A percentile compares a stretch with the other conserved stretches of the same genome.
Evolutionary conservation across 2,329 filamentous ascomycete species (phyloP).

Genomic region (Colletotrichum higginsianum): DNA sequence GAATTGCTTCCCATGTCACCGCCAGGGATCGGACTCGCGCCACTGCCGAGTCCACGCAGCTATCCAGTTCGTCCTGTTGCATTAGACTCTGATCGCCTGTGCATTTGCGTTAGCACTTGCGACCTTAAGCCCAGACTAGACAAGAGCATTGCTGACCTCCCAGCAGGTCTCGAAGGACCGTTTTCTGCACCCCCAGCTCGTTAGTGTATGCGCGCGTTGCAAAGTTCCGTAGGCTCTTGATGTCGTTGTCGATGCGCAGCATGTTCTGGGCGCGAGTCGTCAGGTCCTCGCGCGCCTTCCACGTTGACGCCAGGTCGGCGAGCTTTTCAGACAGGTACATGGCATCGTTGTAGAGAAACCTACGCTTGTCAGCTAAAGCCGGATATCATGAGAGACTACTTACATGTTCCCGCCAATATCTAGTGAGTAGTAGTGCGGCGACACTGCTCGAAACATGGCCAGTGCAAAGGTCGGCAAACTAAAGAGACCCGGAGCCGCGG

Average conservation of each 20-base stretch:
- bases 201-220: slow-evolving; percentile 73
- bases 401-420: slow-evolving; percentile 76
- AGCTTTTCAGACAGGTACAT: slow-evolving; percentile 74
- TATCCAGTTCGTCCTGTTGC: slow-evolving; percentile 68
- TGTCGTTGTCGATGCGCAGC: slow-evolving; percentile 72
- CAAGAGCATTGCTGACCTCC: slow-evolving; percentile 57
- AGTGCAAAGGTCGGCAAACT: slow-evolving; percentile 79
- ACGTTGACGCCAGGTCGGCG: slow-evolving; percentile 62
- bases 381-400: slow-evolving; percentile 45
- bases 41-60: slow-evolving; percentile 68
- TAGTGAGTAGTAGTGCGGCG: slow-evolving; percentile 79
- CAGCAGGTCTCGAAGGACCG: slow-evolving; percentile 72
- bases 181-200: slow-evolving; percentile 74
- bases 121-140: slow-evolving; percentile 3
- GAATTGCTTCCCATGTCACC: slow-evolving; percentile 69
- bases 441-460: slow-evolving; percentile 85
- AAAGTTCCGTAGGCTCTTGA: slow-evolving; percentile 72
- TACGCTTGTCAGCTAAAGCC: slow-evolving; percentile 49
- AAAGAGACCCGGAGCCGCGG: slow-evolving; percentile 79
- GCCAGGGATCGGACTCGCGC: slow-evolving; percentile 68
- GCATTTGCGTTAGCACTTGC: slow-evolving; percentile 25
- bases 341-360: slow-evolving; percentile 78
- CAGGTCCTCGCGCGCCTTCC: slow-evolving; percentile 69
- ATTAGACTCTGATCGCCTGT: slow-evolving; percentile 71
- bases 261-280: slow-evolving; percentile 65